Conservation (phyloP, 2,329 filamentous ascomycete species). For the Rachicladosporium sp. region DNA sequence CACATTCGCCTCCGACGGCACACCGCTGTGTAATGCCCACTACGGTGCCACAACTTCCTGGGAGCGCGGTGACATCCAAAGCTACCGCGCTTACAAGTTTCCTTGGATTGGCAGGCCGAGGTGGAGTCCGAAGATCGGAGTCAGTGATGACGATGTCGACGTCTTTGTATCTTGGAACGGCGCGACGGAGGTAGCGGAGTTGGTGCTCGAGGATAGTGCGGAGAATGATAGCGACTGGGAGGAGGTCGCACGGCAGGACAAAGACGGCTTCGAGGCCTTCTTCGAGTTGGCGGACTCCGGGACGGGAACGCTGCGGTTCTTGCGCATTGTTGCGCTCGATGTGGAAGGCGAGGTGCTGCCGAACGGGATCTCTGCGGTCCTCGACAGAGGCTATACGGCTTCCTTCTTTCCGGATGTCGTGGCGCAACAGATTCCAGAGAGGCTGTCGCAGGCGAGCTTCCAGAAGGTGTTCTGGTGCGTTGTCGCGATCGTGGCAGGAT, state of each 20-base stretch:
- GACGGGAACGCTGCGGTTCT: slow-evolving; percentile 7
- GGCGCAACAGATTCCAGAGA: no score
- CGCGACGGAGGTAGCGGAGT: slow-evolving; percentile 15
- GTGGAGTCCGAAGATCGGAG: slow-evolving; percentile 7
- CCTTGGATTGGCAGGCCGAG: slow-evolving; percentile 15
- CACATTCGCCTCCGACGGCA: slow-evolving; percentile 14
- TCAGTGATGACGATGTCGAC: slow-evolving; percentile 3
- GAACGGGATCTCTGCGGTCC: slow-evolving; percentile 10
- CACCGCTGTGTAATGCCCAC: slow-evolving; percentile 15
- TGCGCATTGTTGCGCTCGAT: slow-evolving; percentile 19
- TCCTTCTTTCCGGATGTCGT: background rate
- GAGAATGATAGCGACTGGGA: slow-evolving; percentile 8
- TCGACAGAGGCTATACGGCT: background rate
- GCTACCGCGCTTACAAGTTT: slow-evolving; percentile 17
- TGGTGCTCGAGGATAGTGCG: slow-evolving; percentile 11
- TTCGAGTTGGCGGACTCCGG: background rate
- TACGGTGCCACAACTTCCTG: slow-evolving; percentile 15
- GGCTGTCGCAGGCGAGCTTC: background rate
- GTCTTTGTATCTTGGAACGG: slow-evolving; percentile 18
- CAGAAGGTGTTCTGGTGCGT: background rate
- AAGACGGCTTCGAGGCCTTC: slow-evolving; percentile 13
- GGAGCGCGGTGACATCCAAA: slow-evolving; percentile 18
- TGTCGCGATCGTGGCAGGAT: background rate
- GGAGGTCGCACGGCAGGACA: slow-evolving; percentile 7
- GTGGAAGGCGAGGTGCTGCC: slow-evolving; percentile 11